Evolutionary conservation across 371 early-diverging fungal species (phyloP).

Genomic region (Mortierella sp.): DNA sequence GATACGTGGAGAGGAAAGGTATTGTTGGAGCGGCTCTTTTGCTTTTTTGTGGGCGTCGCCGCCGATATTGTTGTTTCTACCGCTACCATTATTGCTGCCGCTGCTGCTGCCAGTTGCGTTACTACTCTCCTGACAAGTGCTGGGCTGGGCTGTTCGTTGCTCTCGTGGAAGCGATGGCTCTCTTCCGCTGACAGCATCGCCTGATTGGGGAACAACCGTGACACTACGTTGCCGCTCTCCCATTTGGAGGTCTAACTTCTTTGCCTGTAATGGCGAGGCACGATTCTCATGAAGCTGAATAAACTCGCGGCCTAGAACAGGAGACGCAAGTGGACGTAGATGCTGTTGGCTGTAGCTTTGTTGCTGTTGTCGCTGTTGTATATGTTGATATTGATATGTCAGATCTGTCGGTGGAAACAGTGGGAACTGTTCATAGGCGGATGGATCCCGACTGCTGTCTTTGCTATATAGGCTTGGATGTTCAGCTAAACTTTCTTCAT

Average conservation of each 20-base stretch:
- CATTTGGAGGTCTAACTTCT: neutral
- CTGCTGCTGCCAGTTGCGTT: neutral
- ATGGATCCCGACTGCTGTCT: constrained; percentile 3
- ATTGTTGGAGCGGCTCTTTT: neutral
- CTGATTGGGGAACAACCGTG: neutral
- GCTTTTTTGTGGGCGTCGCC: neutral
- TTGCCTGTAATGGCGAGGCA: neutral
- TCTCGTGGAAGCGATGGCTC: neutral
- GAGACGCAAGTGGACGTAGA: neutral
- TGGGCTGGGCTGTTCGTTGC: neutral
- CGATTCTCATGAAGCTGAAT: neutral
- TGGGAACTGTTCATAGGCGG: neutral
- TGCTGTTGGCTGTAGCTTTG: neutral
- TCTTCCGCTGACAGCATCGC: neutral
- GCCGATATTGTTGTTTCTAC: neutral
- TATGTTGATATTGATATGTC: neutral
- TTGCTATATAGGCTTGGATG: constrained; percentile 1
- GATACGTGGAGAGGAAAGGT: constrained; percentile 7
- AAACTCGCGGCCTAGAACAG: constrained; percentile 9
- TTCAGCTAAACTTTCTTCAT: neutral
- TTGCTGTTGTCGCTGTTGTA: neutral
- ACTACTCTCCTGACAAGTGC: neutral
- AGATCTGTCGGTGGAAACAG: constrained; percentile 3
- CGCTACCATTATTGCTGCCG: neutral
- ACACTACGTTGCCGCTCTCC: neutral